Evolutionary conservation across 169 alveolate genomes (phyloP), one percentile per base, ranked within the genome.

Genomic region (Plasmodium fragile): DNA sequence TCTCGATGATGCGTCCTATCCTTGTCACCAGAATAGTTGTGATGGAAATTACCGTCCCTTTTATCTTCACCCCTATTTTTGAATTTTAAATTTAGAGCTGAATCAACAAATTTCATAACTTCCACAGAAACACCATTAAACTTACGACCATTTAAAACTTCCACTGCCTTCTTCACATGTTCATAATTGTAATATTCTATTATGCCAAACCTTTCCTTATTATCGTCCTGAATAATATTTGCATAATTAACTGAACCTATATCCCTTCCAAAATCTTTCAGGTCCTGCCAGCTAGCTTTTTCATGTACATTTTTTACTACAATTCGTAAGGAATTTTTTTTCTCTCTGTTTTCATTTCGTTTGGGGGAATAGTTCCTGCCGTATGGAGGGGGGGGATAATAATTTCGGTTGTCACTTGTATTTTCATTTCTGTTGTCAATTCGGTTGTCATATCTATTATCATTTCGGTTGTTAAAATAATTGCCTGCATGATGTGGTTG

Each of bases 231-330:
- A 59, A 97, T 83, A 69, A 97, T 95, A 32, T 97, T 95, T 0
- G 98, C 97, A 92, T 96, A 97, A 25, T 92, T 95, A 0, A 97
- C 98, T 45, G 95, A 98, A 1, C 98, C 98, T 2, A 97, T 97
- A 82, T 96, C 98, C 18, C 98, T 94, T 10, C 96, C 98, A 72
- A 96, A 97, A 72, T 97, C 98, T 85, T 97, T 97, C 13, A 97
- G 80, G 92, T 97, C 98, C 65, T 97, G 97, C 98, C 98, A 97
- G 55, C 98, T 96, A 32, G 97, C 97, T 59, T 96, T 96, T 80
- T 97, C 97, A 81, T 97, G 98, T 30, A 97, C 49, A 91, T 97
- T 97, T 82, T 94, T 93, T 16, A 97, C 98, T 30, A 84, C 93
- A 73, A 84, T 95, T 92, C 92, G 73, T 93, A 83, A 94, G 72